These are phyloP conservation scores for Yarrowia phangngaensis DNA, from an alignment of 805 yeast genomes.

Conservation along the genomic window DNA sequence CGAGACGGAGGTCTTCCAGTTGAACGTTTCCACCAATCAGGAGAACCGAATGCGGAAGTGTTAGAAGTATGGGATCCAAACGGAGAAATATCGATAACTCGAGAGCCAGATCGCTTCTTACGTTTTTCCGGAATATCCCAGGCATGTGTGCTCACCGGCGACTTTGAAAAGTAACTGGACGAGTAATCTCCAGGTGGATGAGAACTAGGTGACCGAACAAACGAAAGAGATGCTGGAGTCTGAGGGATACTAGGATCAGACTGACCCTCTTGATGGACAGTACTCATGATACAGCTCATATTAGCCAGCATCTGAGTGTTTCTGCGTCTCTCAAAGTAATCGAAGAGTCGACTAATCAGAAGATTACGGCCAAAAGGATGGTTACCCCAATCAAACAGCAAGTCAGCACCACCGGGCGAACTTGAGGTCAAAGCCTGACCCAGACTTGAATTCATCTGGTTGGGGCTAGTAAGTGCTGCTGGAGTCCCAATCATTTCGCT, in stretches of 20 bases:
- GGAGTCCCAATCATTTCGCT: background rate
- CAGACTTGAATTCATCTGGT: background rate
- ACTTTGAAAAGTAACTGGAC: constrained; percentile 3
- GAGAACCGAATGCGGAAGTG: constrained; percentile 7
- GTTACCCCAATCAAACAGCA: constrained; percentile 60
- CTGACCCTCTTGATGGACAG: constrained; percentile 38
- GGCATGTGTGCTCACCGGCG: constrained; percentile 4
- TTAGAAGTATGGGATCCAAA: constrained; percentile 5
- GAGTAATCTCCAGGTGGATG: constrained; percentile 31
- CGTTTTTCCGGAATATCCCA: constrained; percentile 22
- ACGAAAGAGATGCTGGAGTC: constrained; percentile 32
- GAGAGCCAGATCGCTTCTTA: background rate
- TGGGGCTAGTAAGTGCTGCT: no score
- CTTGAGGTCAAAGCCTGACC: background rate
- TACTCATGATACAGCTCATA: constrained; percentile 65
- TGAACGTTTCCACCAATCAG: constrained; percentile 21
- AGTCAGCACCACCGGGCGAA: background rate
- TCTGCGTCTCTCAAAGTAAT: constrained; percentile 57
- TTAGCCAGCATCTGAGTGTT: constrained; percentile 88
- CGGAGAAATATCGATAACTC: constrained; percentile 6
- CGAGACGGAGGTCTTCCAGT: background rate
- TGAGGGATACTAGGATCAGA: constrained; percentile 29
- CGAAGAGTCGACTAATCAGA: constrained; percentile 58
- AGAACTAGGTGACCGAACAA: constrained; percentile 31
- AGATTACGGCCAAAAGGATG: constrained; percentile 73